Evolutionary conservation across 371 early-diverging fungal species (phyloP), one percentile per base, ranked within the genome.

Genomic region (Mortierella sp.): DNA sequence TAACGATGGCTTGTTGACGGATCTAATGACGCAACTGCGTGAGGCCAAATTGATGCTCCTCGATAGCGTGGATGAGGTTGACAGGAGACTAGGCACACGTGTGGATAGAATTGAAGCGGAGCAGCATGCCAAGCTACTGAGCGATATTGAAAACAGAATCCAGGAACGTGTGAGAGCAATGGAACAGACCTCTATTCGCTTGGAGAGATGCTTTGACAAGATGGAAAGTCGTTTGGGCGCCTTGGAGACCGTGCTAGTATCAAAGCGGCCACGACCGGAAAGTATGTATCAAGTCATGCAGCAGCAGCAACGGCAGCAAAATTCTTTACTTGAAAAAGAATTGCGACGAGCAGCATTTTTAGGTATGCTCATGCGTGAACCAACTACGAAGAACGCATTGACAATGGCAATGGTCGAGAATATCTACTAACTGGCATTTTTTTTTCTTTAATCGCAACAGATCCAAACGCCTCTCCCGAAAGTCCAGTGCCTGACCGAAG

Each of bases 161-260:
- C 78, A 77, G 40, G 78, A 77, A 20, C 72, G 78, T 26, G 78
- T 77, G 16, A 35, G 57, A 26, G 78, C 78, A 5, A 72, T 77
- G 78, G 78, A 77, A 14, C 73, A 69, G 43, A 77, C 68, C 2
- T 69, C 69, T 2, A 51, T 58, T 1, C 61, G 78, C 1, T 35
- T 77, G 12, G 78, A 72, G 39, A 35, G 20, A 8, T 77, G 78
- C 26, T 77, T 77, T 59, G 73, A 77, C 26, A 69, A 72, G 43
- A 77, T 72, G 73, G 73, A 77, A 12, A 66, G 73, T 10, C 73
- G 78, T 18, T 32, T 77, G 16, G 78, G 78, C 0, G 73, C 73
- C 20, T 52, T 77, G 39, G 78, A 77, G 51, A 72, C 69, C 1
- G 68, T 76, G 3, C 40, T 76, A 30, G 61, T 64, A 1, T 61